Evolutionary conservation across 441 rosid species (phyloP).

Genomic region (Codiaeum variegatum): DNA sequence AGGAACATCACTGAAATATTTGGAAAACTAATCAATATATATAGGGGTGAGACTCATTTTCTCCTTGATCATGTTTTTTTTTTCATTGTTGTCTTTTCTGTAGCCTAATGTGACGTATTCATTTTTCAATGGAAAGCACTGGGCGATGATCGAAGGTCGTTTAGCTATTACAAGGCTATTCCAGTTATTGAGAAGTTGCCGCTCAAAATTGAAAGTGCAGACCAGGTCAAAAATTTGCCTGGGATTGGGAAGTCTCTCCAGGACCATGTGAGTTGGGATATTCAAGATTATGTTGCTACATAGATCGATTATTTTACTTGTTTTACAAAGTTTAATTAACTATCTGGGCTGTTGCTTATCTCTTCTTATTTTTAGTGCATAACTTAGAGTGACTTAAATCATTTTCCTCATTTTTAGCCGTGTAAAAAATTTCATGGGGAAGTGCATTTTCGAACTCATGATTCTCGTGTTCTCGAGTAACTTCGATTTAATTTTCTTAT

Average conservation of each 20-base stretch:
- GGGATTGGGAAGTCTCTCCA: constrained; percentile 89
- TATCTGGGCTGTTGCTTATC: constrained; percentile 1
- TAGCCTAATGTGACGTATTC: constrained; percentile 23
- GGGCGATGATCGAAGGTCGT: constrained; percentile 93
- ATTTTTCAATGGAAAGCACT: constrained; percentile 47
- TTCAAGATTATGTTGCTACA: constrained; percentile 9
- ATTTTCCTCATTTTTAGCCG: not conserved
- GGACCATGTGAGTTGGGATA: constrained; percentile 73
- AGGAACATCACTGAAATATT: constrained; percentile 76
- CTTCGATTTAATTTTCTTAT: not conserved
- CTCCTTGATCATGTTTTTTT: not conserved
- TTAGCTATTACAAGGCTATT: constrained; percentile 90
- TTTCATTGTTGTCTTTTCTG: not conserved
- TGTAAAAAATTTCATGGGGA: not conserved
- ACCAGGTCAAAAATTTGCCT: constrained; percentile 77
- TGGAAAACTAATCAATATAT: constrained; percentile 82
- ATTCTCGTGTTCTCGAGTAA: not conserved
- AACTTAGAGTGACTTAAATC: not conserved
- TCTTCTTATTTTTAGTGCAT: not conserved
- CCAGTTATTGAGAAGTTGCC: constrained; percentile 85
- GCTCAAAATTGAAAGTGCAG: constrained; percentile 72
- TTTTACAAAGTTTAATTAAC: not conserved
- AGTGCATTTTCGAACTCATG: not conserved
- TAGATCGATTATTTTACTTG: constrained; percentile 7
- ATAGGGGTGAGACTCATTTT: constrained; percentile 53